These are phyloP conservation scores for Macrophomina tecta DNA, from an alignment of 2,329 filamentous ascomycete species.

Conservation along the genomic window DNA sequence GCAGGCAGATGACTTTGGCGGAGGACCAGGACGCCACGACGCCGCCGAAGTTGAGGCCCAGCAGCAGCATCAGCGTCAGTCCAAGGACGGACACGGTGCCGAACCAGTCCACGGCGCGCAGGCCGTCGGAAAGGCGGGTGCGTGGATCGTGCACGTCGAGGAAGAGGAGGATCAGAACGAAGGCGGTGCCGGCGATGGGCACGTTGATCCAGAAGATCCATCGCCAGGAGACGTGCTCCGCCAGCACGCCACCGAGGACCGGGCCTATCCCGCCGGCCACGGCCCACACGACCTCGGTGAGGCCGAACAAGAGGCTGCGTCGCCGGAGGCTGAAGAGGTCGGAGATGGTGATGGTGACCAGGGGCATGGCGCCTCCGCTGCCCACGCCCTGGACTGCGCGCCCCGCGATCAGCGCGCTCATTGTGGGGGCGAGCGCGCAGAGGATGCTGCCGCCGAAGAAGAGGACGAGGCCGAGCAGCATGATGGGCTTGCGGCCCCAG, in stretches of 20 bases:
- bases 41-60: constrained; percentile 62
- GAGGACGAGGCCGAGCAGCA: constrained; percentile 54
- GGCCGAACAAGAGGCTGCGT: constrained; percentile 57
- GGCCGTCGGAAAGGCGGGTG: constrained; percentile 55
- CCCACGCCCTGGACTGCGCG: constrained; percentile 61
- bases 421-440: constrained; percentile 55
- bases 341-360: constrained; percentile 61
- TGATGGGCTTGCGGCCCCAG: constrained; percentile 62
- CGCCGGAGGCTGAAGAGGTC: constrained; percentile 60
- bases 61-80: constrained; percentile 56
- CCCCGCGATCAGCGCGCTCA: constrained; percentile 60
- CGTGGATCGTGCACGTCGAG: constrained; percentile 62
- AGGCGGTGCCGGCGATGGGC: constrained; percentile 57
- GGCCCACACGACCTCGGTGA: constrained; percentile 62
- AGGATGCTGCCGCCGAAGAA: constrained; percentile 59
- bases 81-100: constrained; percentile 50
- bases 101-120: constrained; percentile 61
- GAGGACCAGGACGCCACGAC: constrained; percentile 60
- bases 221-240: constrained; percentile 54
- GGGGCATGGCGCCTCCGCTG: constrained; percentile 58
- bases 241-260: constrained; percentile 59
- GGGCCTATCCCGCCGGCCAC: constrained; percentile 60
- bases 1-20: constrained; percentile 60
- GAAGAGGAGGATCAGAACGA: constrained; percentile 57
- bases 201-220: constrained; percentile 65